A percentile compares a stretch with the other conserved stretches of the same genome.
Conservation (phyloP, 148 eudicot genomes). For the Linanthus parryae region DNA sequence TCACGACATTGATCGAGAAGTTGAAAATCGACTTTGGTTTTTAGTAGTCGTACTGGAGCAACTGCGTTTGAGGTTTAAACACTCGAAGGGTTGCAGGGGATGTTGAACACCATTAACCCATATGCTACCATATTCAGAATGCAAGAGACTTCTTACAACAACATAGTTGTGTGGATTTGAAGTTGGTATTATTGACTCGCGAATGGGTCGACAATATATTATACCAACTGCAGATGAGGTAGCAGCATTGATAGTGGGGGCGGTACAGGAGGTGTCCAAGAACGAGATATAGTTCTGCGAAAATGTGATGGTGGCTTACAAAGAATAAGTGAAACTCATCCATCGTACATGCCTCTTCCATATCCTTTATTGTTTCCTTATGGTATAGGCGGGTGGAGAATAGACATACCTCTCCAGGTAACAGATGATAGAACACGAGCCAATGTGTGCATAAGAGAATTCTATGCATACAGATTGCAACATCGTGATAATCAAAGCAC, state of each 20-base stretch:
- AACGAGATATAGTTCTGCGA: not conserved
- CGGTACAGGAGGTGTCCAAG: too few relatives aligned
- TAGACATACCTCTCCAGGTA: too few relatives aligned
- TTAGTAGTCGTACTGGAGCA: too few relatives aligned
- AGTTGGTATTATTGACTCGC: not conserved
- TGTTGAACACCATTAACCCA: constrained; percentile 1
- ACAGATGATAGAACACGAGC: too few relatives aligned
- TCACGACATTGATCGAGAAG: not conserved
- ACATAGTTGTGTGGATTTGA: not conserved
- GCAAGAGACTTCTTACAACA: not conserved
- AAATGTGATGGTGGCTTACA: not conserved
- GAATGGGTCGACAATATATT: not conserved
- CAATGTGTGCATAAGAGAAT: too few relatives aligned
- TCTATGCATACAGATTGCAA: too few relatives aligned
- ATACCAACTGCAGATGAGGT: too few relatives aligned
- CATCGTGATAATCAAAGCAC: too few relatives aligned
- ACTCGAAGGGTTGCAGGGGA: not conserved
- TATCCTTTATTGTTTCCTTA: not conserved
- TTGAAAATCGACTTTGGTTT: not conserved
- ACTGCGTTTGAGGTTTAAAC: not conserved
- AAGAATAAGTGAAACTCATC: not conserved
- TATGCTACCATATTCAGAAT: not conserved
- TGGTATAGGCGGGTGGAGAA: too few relatives aligned
- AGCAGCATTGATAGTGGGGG: too few relatives aligned
- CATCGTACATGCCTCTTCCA: too few relatives aligned